Base-by-base conservation (phyloP, 441 rosid genomes). In the Mallotus repandus region DNA sequence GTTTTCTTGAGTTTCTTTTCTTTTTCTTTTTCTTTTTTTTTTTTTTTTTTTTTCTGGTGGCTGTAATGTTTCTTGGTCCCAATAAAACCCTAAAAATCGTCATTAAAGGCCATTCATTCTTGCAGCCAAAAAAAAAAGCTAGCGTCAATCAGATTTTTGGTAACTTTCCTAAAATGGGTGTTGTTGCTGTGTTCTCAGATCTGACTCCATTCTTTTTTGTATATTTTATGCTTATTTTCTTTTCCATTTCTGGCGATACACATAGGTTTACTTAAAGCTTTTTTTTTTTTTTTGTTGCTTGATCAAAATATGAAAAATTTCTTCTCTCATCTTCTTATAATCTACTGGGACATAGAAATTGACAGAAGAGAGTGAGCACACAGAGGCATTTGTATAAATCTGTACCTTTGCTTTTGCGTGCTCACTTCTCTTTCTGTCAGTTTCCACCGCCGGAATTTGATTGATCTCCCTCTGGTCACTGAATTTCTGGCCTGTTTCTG, bases 311-410 rank as follows among this genome's bases (percentile, higher is more conserved):
- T 29, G 32, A 29, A 29, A 29, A 29, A 29, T 22, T 15, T 70
- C 12, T 21, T 55, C 71, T 11, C 55, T 18, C 21, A 22, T 38
- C 76, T 22, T 25, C 10, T 8, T 57, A 45, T 38, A 5, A 16
- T 50, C 45, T 75, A 71, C 71, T 66, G 74, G 88, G 70, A 69
- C 81, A 69, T 68, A 54, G 91, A 91, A 89, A 78, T 86, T 95
- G 98, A 95, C 99, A 92, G 99, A 92, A 95, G 99, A 95, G 99
- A 91, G 96, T 90, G 99, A 91, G 98, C 98, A 95, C 99, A 83
- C 92, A 90, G 86, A 84, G 92, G 94, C 85, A 81, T 66, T 85
- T 83, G 89, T 87, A 92, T 89, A 76, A 71, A 35, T 65, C 71
- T 86, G 84, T 89, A 82, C 89, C 76, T 63, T 72, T 91, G 89